Evolutionary conservation across 306 rosid genomes (phyloP).

Genomic region (Prunus padus): DNA sequence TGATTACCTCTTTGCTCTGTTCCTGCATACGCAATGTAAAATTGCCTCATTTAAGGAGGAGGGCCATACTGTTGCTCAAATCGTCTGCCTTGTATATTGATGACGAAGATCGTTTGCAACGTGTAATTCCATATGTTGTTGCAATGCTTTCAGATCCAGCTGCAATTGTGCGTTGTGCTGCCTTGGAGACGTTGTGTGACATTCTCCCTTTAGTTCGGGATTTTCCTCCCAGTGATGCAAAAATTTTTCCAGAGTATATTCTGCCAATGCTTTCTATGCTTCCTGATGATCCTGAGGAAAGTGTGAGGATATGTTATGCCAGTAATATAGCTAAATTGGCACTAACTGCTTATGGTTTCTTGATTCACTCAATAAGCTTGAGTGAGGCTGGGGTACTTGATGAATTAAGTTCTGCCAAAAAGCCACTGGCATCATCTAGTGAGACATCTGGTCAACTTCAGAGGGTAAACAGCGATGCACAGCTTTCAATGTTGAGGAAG

Average conservation of each 20-base stretch:
- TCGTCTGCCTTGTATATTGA: conserved; percentile 88
- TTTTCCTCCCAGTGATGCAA: conserved; percentile 98
- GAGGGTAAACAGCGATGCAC: conserved; percentile 65
- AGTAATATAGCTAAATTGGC: conserved; percentile 93
- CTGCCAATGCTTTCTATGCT: conserved; percentile 98
- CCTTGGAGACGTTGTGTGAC: conserved; percentile 89
- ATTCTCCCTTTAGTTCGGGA: conserved; percentile 88
- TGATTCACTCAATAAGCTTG: conserved; percentile 87
- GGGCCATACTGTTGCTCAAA: conserved; percentile 80
- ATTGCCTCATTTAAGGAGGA: conserved; percentile 89
- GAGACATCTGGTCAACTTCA: conserved; percentile 63
- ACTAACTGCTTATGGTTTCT: conserved; percentile 88
- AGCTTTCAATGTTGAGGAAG: conserved; percentile 80
- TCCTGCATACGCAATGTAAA: conserved; percentile 93
- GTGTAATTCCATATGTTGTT: conserved; percentile 88
- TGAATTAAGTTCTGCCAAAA: conserved; percentile 62
- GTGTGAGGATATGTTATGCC: conserved; percentile 95
- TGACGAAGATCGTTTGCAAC: conserved; percentile 91
- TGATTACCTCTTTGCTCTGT: conserved; percentile 89
- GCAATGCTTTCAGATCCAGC: conserved; percentile 91
- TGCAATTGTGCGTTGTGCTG: conserved; percentile 97
- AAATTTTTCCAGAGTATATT: conserved; percentile 91
- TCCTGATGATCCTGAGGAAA: conserved; percentile 99
- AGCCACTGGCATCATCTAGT: conserved; percentile 48
- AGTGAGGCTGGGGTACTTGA: conserved; percentile 97